Base-by-base conservation (phyloP, 805 yeast species). In the Blastobotrys muscicola region DNA sequence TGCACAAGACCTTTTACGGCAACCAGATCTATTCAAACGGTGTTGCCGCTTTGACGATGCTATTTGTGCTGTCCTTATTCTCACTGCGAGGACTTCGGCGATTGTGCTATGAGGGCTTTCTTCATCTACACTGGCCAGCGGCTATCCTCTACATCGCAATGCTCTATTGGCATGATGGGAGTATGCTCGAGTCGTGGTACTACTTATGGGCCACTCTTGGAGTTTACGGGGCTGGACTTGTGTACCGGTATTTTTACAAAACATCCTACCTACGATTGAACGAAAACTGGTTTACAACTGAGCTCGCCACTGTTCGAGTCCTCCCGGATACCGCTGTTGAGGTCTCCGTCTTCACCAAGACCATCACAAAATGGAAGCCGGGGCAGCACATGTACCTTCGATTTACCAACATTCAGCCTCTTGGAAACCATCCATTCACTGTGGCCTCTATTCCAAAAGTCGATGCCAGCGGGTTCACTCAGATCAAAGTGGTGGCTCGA, bases 401-500 rank as follows among this genome's bases (percentile, higher is more conserved):
- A 39, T 50, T 50, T 30, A 38, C 44, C 5, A 9, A 30, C 1
- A 35, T 49, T 15, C 49, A 49, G 35, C 45, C 49, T 4, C 32
- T 44, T n/a, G 48, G 46, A 7, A 49, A 50, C 41, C 54, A 50
- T 29, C 54, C 54, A 14, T 50, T 50, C 38, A 40, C 52, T 3
- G 34, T 50, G 5, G 45, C 46, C 6, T 36, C 39, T 12, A n/a
- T 40, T 11, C 48, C 51, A n/a, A 44, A 44, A 33, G 16, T 20
- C 35, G 44, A 40, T 29, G 10, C 9, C 3, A 11, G 14, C 26
- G 41, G 33, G n/a, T 15, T 8, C 4, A n/a, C 42, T 9, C 26
- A 64, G 33, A 64, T 74, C 54, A 63, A 56, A 16, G 58, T 74
- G 40, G 56, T 73, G 2, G 64, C 71, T 29, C 60, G 67, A 41